Base-by-base conservation (phyloP, 2,329 filamentous ascomycete species). In the Trematosphaeria pertusa region DNA sequence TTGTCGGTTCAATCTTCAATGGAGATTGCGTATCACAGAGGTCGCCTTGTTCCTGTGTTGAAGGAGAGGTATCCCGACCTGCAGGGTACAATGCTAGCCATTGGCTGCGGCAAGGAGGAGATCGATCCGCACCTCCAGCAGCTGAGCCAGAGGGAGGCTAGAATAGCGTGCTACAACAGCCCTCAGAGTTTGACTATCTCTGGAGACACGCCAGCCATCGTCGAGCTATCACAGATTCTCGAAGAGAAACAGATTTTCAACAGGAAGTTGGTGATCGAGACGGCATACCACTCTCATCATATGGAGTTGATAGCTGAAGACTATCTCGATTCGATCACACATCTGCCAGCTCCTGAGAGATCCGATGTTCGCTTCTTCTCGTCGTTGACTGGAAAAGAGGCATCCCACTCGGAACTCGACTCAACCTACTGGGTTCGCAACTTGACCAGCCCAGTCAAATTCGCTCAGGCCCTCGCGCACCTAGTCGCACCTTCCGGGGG, bases 131-230 rank as follows among this genome's bases (percentile, higher is more conserved):
- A 58, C 5, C 12, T 64, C 12, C 42, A 59, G 5, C 34, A 35
- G 22, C 6, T 45, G 43, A 1, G 17, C 41, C 1, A 46, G 52
- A 17, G 24, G 8, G 46, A 52, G 22, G 46, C 56, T 2, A 46
- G 37, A 31, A 44, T 64, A 12, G 67, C 67, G 3, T 67, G 64
- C 43, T 56, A 62, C 36, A 80, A 80, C 56, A 71, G 70, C 11
- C 69, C 74, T 1, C 45, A 56, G 0, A 76, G 69, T 33, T 58
- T 78, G 1, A 80, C 78, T 0, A 46, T 79, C 1, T 77, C 76
- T n/a, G 77, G 78, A 2, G 74, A 79, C 46, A 43, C 45, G 0
- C 60, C 69, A 42, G 74, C 71, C 7, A 68, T 79, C 19, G 47
- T 63, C 0, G 64, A 72, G 37, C 54, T 71, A 1, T 62, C 68